Conservation (phyloP, 768 basidiomycete species). For the Rhizopogon vesiculosus region DNA sequence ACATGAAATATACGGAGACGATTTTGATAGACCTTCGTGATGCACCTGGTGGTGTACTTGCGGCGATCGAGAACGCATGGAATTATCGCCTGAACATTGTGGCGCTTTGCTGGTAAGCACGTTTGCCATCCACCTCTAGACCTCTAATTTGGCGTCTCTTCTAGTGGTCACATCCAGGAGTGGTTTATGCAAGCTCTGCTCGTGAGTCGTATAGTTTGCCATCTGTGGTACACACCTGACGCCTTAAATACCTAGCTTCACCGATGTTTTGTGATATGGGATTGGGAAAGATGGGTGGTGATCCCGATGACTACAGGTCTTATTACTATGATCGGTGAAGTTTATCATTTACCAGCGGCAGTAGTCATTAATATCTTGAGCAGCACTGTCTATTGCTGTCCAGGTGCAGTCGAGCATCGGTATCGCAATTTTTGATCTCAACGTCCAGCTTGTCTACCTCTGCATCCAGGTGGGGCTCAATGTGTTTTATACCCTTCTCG, state of each 20-base stretch:
- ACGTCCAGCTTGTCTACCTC: conserved; percentile 22
- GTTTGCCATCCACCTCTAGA: not conserved
- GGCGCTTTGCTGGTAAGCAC: conserved; percentile 13
- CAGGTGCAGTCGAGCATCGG: conserved; percentile 5
- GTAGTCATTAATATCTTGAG: not conserved
- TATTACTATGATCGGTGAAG: conserved; percentile 11
- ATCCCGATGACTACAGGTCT: conserved; percentile 11
- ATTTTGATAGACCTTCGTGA: conserved; percentile 28
- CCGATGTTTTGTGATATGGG: conserved; percentile 14
- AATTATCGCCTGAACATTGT: conserved; percentile 16
- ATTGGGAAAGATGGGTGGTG: conserved; percentile 8
- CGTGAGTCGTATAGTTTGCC: conserved; percentile 4
- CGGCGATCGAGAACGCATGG: conserved; percentile 9
- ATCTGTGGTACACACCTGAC: not conserved
- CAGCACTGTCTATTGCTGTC: conserved; percentile 14
- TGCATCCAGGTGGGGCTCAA: conserved; percentile 25
- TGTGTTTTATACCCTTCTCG: conserved; percentile 25
- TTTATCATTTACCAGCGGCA: not conserved
- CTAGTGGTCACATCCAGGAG: conserved; percentile 22
- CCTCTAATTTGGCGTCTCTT: not conserved
- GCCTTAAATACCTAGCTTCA: not conserved
- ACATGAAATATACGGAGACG: conserved; percentile 24
- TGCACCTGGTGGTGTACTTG: conserved; percentile 7
- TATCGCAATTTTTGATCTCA: conserved; percentile 13
- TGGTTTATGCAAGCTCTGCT: conserved; percentile 25